Base-by-base conservation (phyloP, 768 basidiomycete species). In the Lyophyllum semitale region DNA sequence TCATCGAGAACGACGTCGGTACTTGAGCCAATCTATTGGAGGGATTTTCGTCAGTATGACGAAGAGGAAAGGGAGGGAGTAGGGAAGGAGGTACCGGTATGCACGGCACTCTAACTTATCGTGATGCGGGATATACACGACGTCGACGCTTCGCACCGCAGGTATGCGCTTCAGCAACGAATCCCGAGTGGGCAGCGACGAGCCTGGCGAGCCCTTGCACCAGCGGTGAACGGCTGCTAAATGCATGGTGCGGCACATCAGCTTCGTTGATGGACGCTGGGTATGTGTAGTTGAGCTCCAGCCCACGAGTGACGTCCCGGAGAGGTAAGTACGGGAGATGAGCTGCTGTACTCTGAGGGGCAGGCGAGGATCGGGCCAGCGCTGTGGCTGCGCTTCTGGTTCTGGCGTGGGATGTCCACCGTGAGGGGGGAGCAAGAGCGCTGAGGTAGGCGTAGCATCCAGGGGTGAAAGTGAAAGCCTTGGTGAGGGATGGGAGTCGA, bases 61-160 rank as follows among this genome's bases (percentile, higher is more conserved):
- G n/a, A n/a, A n/a, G n/a, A n/a, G n/a, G 26, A 26, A 25, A 1
- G 55, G 22, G n/a, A 18, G 15, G 5, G 18, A n/a, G n/a, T n/a
- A n/a, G n/a, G n/a, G n/a, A n/a, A n/a, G n/a, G 4, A 71, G 73
- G 65, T 55, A 75, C 73, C 69, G 53, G 51, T 74, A 77, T 32
- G 71, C 72, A 17, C 74, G 68, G 54, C 76, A 77, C n/a, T 71
- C 66, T 3, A 75, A 61, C 32, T 59, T 56, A 13, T 64, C 70
- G 26, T 70, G 63, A 27, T 46, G 43, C 7, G 66, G 64, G 27
- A 68, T 48, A 51, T 73, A 77, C 72, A 77, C 73, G 38, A 77
- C 60, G 55, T 77, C 74, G 20, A 75, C 66, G 49, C 5, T 38
- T 5, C 37, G 37, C 17, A n/a, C n/a, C 9, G 17, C 37, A n/a